These are phyloP conservation scores for Catunica adiposa DNA, from an alignment of 2,329 filamentous ascomycete genomes.

Conservation along the genomic window DNA sequence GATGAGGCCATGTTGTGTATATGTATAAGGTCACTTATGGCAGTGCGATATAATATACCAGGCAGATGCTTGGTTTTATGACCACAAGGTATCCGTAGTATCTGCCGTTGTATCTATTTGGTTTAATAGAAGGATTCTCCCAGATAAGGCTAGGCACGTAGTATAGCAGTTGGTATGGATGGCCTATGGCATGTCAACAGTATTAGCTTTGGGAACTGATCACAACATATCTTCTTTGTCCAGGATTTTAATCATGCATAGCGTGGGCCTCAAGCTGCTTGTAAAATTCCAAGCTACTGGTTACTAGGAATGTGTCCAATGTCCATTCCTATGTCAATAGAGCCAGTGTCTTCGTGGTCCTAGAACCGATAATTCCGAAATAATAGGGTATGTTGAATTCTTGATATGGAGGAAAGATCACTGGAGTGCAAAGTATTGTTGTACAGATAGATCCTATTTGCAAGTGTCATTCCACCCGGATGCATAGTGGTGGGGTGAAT, in stretches of 20 bases:
- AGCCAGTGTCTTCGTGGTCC: background rate
- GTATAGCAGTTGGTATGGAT: too few species aligned
- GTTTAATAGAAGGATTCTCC: too few species aligned
- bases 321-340: background rate
- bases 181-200: too few species aligned
- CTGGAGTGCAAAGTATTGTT: too few species aligned
- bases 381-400: too few species aligned
- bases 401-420: too few species aligned
- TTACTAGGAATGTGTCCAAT: background rate
- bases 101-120: background rate
- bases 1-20: slow-evolving; percentile 11
- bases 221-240: background rate
- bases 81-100: too few species aligned
- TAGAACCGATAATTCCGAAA: background rate
- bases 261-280: background rate
- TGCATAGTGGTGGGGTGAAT: too few species aligned
- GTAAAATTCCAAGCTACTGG: background rate
- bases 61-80: background rate
- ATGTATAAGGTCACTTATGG: background rate
- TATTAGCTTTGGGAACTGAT: background rate
- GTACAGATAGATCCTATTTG: too few species aligned
- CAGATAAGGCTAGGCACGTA: too few species aligned
- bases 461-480: too few species aligned
- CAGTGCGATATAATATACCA: background rate
- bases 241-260: background rate